Conservation (phyloP, 768 basidiomycete species). For the Leucocoprinus sp. region DNA sequence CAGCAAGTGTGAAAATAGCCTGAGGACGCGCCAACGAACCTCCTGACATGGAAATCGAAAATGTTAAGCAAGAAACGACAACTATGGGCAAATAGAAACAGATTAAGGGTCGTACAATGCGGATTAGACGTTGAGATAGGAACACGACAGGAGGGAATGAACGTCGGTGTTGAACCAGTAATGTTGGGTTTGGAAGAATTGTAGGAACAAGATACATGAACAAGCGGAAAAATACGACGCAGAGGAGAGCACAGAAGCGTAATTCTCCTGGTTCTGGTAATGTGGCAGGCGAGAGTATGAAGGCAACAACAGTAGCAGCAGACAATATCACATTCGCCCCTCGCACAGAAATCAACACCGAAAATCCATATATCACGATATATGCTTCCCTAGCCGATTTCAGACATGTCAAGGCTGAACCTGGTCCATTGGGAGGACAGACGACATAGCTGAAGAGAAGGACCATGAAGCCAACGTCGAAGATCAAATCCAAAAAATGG, state of each 20-base stretch:
- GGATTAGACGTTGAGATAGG: conserved; percentile 28
- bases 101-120: conserved; percentile 30
- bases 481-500: conserved; percentile 34
- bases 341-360: conserved; percentile 1
- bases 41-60: conserved; percentile 42
- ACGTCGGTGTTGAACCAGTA: conserved; percentile 29
- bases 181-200: conserved; percentile 32
- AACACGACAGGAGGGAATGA: conserved; percentile 39
- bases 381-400: conserved; percentile 3
- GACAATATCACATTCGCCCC: conserved; percentile 18
- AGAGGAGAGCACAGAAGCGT: conserved; percentile 33
- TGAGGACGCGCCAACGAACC: conserved; percentile 14
- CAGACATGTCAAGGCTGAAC: neutral
- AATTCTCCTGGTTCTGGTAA: conserved; percentile 30
- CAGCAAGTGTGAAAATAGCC: conserved; percentile 4
- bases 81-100: conserved; percentile 42
- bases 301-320: conserved; percentile 32
- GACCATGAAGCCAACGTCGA: conserved; percentile 11
- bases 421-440: neutral
- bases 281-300: conserved; percentile 27
- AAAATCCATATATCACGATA: conserved; percentile 6
- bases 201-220: conserved; percentile 39
- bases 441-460: conserved; percentile 6
- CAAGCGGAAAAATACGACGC: conserved; percentile 32
- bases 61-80: conserved; percentile 32